Percentiles rank a stretch among this genome's conserved stretches.
These are phyloP conservation scores for Coemansia asiatica DNA, from an alignment of 192 early-diverging fungal genomes.

Conservation along the genomic window DNA sequence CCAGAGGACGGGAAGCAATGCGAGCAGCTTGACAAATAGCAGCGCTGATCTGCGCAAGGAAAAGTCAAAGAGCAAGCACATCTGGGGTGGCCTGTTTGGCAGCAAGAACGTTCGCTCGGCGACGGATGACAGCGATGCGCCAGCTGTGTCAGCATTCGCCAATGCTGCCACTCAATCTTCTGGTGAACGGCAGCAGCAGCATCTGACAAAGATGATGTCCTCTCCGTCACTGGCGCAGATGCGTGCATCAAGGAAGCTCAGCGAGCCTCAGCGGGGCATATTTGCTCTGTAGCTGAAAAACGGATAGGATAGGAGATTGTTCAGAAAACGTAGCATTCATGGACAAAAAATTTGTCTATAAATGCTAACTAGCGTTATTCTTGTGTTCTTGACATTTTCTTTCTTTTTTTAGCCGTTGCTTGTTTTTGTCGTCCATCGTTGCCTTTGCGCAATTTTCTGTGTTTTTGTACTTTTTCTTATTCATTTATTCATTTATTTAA, in stretches of 20 bases:
- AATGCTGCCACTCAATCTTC: neutral
- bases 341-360: no score
- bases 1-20: conserved; percentile 9
- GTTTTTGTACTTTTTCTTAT: neutral
- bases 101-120: conserved; percentile 28
- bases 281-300: neutral
- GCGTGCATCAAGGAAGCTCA: conserved; percentile 1
- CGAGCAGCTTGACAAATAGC: neutral
- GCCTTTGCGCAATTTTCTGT: neutral
- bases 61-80: conserved; percentile 17
- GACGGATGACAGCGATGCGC: neutral
- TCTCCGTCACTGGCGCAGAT: conserved; percentile 4
- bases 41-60: conserved; percentile 14
- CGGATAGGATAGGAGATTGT: neutral
- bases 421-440: neutral
- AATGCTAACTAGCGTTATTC: neutral
- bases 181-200: conserved; percentile 5
- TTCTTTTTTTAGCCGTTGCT: neutral
- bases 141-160: neutral
- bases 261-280: conserved; percentile 11
- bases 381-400: neutral
- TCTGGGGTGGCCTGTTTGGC: conserved; percentile 47
- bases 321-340: no score
- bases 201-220: conserved; percentile 1
- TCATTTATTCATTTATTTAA: neutral